Evolutionary conservation across 257 asterid genomes (phyloP).

Genomic region (Euphrasia confusa): DNA sequence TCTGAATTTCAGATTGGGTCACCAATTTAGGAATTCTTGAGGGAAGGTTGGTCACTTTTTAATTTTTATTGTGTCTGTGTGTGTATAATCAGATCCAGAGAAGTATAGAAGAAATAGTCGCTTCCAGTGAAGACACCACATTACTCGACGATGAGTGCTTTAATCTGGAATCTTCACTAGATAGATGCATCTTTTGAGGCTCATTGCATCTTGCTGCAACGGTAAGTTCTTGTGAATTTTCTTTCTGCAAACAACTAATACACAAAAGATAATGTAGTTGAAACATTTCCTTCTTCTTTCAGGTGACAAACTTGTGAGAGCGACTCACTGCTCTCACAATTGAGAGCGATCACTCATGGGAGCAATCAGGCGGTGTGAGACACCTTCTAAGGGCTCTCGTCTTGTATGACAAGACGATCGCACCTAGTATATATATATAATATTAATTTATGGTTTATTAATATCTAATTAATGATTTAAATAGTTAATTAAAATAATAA

Average conservation of each 20-base stretch:
- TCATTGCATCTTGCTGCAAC: conserved; percentile 88
- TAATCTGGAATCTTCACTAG: conserved; percentile 67
- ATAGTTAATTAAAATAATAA: no score
- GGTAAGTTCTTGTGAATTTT: conserved; percentile 35
- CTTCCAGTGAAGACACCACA: conserved; percentile 52
- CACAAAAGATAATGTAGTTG: background rate
- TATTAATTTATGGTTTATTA: no score
- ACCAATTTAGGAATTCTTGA: background rate
- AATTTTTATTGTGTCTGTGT: background rate
- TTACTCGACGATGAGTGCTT: conserved; percentile 88
- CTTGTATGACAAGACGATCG: no score
- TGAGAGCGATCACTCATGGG: no score
- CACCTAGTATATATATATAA: no score
- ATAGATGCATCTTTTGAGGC: conserved; percentile 85
- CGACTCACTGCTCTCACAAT: conserved; percentile 29
- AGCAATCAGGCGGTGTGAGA: no score
- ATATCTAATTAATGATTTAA: no score
- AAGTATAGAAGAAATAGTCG: conserved; percentile 61
- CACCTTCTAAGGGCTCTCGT: no score
- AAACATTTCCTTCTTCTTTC: conserved; percentile 19
- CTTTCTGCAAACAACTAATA: no score
- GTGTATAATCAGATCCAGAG: conserved; percentile 52
- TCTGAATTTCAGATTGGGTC: background rate
- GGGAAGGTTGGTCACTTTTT: conserved; percentile 4
- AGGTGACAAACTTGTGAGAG: conserved; percentile 95